A percentile compares a stretch with the other conserved stretches of the same genome.
Evolutionary conservation across 2,329 filamentous ascomycete genomes (phyloP).

Genomic region (Gaeumannomyces tritici): DNA sequence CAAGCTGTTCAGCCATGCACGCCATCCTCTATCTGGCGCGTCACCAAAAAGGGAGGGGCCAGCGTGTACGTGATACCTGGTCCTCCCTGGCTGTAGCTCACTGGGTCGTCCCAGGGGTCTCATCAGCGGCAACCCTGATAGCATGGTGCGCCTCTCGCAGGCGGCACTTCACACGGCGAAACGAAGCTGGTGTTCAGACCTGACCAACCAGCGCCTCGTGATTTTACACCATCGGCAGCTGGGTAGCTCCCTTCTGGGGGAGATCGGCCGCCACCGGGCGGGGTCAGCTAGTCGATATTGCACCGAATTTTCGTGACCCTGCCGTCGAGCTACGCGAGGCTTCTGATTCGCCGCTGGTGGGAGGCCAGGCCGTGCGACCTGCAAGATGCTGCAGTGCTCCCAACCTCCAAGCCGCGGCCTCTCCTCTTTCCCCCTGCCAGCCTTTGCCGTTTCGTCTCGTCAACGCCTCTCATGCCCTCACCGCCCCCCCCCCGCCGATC

Average conservation of each 20-base stretch:
- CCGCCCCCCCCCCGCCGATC: no score
- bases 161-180: no score
- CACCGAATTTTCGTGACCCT: not conserved
- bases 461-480: no score
- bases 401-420: not conserved
- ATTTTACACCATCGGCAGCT: not conserved
- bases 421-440: no score
- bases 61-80: not conserved
- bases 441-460: no score
- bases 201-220: not conserved
- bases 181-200: not conserved
- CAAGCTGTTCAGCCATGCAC: not conserved
- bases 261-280: not conserved
- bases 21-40: not conserved
- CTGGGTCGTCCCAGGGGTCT: not conserved
- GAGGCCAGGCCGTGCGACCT: not conserved
- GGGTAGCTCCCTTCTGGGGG: not conserved
- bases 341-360: no score
- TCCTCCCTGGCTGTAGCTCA: not conserved
- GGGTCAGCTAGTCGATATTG: not conserved
- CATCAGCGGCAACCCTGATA: no score
- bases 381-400: not conserved
- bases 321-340: no score
- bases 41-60: not conserved
- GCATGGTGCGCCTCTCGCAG: no score